These are phyloP conservation scores for Colletotrichum karsti DNA, from an alignment of 2,329 filamentous ascomycete species.

Conservation along the genomic window DNA sequence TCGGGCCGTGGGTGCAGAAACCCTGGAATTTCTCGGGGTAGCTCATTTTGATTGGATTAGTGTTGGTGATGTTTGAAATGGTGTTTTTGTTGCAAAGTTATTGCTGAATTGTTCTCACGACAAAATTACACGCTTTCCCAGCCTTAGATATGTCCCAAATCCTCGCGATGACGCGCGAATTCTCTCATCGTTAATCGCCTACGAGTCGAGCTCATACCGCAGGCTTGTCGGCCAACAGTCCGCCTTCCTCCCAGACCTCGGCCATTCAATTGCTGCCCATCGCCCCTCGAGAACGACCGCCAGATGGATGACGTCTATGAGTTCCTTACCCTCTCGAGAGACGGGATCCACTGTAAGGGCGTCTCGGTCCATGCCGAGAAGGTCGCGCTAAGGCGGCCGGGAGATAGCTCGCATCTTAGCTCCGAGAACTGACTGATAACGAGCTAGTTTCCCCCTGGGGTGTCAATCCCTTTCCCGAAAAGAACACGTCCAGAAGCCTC, in stretches of 20 bases:
- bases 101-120: not conserved
- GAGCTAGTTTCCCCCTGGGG: constrained; percentile 1
- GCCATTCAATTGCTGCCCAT: not conserved
- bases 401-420: not conserved
- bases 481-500: not conserved
- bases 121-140: not conserved
- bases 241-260: not conserved
- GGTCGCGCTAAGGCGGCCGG: not conserved
- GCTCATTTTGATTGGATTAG: constrained; percentile 41
- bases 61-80: not conserved
- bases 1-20: constrained; percentile 51
- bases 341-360: not conserved
- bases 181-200: not conserved
- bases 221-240: not conserved
- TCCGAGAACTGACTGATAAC: not conserved
- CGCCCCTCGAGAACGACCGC: not conserved
- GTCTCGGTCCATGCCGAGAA: not conserved
- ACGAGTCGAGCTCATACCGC: not conserved
- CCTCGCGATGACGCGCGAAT: constrained; percentile 9
- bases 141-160: not conserved
- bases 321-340: not conserved
- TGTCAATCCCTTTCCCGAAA: constrained; percentile 6
- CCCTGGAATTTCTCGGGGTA: constrained; percentile 54
- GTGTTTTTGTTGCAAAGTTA: not conserved
- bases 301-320: constrained; percentile 25